Percentiles rank a stretch among this genome's conserved stretches.
Evolutionary conservation across 306 rosid genomes (phyloP).

Genomic region (Vigna nakashimae): DNA sequence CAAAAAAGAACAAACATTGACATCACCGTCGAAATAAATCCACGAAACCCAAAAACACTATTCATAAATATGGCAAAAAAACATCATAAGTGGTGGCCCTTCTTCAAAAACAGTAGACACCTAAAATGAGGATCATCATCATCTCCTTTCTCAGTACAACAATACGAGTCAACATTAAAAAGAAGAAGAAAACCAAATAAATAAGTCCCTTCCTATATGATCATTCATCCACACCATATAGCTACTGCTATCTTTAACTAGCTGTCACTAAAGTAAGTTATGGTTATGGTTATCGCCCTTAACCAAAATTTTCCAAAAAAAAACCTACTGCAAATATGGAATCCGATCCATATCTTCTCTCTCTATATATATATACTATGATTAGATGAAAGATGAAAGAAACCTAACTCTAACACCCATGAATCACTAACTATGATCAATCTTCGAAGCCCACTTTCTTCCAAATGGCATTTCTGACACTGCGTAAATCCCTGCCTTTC

Average conservation of each 20-base stretch:
- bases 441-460: constrained; percentile 84
- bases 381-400: constrained; percentile 1
- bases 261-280: constrained; percentile 15
- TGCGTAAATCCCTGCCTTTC: constrained; percentile 84
- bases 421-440: constrained; percentile 34
- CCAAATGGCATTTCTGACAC: constrained; percentile 94
- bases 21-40: background rate
- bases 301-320: constrained; percentile 35
- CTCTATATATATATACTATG: background rate
- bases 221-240: background rate
- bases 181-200: background rate
- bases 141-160: constrained; percentile 12
- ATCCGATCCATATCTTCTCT: constrained; percentile 10
- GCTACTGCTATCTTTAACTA: background rate
- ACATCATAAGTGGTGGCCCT: constrained; percentile 49
- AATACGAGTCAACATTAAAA: background rate
- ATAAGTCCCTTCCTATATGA: background rate
- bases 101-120: constrained; percentile 49
- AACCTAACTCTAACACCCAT: background rate
- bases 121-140: constrained; percentile 36
- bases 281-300: background rate
- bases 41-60: background rate
- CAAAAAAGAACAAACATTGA: background rate
- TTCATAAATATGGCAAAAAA: background rate
- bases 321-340: constrained; percentile 4